Evolutionary conservation across 306 rosid genomes (phyloP), one percentile per base, ranked within the genome.

Genomic region (Astragalus glycyphyllos): DNA sequence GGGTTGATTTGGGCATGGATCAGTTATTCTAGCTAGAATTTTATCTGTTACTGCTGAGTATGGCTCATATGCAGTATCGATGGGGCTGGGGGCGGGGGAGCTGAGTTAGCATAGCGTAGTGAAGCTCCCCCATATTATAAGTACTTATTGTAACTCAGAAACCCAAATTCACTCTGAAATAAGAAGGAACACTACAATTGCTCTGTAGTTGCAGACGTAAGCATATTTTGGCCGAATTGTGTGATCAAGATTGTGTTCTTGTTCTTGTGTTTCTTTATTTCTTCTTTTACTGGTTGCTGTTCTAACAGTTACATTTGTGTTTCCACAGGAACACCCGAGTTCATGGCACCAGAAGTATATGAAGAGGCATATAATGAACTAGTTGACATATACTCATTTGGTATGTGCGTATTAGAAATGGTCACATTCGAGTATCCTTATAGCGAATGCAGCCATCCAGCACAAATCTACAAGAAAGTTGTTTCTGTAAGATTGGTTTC

Each of bases 281-380:
- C 23, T 20, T 20, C 23, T 20, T 20, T 20, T 20, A 20, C 23
- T 20, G 23, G 23, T 20, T 20, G 23, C 23, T 20, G 23, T 20
- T 20, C 23, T 20, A 20, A 20, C 23, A 20, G 23, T 20, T 20
- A 14, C 40, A 8, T 57, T 16, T 49, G 35, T 26, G 49, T 38
- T 71, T 73, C 66, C 2, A 49, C 84, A 90, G 98, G 98, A 83
- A 93, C 98, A 0, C 98, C 98, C 0, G 98, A 93, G 67, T 93
- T 93, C 86, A 93, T 93, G 98, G 98, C 98, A 77, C 98, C 98
- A 4, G 98, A 93, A 75, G 97, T 93, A 10, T 93, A 93, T 68
- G 86, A 88, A 82, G 98, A 90, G 82, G 92, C 87, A 11, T 93
- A 93, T 58, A 87, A 93, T 75, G 98, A 93, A 84, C 80, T 93